Evolutionary conservation across 2,329 filamentous ascomycete species (phyloP).

Genomic region (Apiospora marii): DNA sequence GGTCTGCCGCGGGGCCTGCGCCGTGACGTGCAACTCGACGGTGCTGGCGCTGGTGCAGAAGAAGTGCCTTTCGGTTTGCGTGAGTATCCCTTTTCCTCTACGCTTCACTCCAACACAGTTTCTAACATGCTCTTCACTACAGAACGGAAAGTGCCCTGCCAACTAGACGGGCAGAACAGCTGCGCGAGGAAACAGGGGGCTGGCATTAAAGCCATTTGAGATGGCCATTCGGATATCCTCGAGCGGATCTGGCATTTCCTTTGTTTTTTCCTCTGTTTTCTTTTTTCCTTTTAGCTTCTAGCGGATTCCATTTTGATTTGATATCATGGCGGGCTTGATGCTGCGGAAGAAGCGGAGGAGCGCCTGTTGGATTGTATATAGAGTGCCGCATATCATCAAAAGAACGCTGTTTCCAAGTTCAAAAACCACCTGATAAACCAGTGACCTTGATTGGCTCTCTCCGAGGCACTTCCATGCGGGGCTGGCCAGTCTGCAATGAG

Average conservation of each 20-base stretch:
- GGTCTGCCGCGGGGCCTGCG: conserved; percentile 21
- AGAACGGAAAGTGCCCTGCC: conserved; percentile 23
- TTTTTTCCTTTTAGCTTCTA: not conserved
- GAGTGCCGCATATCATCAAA: not conserved
- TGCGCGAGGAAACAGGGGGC: too few relatives aligned
- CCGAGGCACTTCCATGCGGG: too few relatives aligned
- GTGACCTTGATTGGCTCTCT: too few relatives aligned
- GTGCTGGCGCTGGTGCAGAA: conserved; percentile 17
- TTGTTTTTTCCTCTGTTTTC: not conserved
- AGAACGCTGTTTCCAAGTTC: not conserved
- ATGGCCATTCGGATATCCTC: not conserved
- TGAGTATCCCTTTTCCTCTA: not conserved
- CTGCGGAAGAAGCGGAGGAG: conserved; percentile 10
- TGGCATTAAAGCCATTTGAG: not conserved
- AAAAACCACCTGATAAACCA: too few relatives aligned
- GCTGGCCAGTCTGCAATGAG: too few relatives aligned
- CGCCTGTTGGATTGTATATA: not conserved
- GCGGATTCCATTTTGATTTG: conserved; percentile 15
- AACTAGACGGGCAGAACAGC: not conserved
- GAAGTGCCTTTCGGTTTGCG: conserved; percentile 12
- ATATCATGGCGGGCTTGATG: not conserved
- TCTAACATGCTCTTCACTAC: not conserved
- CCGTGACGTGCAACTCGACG: conserved; percentile 23
- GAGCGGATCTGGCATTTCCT: not conserved
- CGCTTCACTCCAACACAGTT: too few relatives aligned